Evolutionary conservation across 306 rosid genomes (phyloP).

Genomic region (Citrullus colocynthis): DNA sequence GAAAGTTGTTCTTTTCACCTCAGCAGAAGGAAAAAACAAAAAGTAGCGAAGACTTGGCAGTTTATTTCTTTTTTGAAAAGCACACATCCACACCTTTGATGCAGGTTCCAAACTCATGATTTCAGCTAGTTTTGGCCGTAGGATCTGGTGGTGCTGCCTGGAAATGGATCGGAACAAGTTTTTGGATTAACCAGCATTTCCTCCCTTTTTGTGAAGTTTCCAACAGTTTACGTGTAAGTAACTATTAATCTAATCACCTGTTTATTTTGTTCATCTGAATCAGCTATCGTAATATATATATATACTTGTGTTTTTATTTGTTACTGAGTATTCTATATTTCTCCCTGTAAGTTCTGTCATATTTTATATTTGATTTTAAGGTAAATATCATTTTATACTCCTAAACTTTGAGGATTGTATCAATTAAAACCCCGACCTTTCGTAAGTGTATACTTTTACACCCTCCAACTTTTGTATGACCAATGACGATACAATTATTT

Average conservation of each 20-base stretch:
- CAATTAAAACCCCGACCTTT: too few relatives aligned
- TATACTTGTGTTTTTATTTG: neutral
- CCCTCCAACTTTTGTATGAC: too few relatives aligned
- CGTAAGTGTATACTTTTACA: too few relatives aligned
- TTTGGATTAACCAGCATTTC: neutral
- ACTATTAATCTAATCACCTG: neutral
- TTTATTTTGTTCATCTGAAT: neutral
- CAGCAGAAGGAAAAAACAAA: neutral
- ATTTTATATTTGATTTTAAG: neutral
- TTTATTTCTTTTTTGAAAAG: neutral
- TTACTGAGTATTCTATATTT: neutral
- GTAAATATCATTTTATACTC: too few relatives aligned
- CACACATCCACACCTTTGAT: neutral
- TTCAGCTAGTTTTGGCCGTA: conserved; percentile 2
- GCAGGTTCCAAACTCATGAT: neutral
- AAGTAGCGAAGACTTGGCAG: neutral
- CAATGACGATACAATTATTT: too few relatives aligned
- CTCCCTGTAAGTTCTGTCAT: neutral
- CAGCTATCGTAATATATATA: neutral
- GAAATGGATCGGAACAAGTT: neutral
- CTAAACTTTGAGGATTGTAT: too few relatives aligned
- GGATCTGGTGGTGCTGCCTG: neutral
- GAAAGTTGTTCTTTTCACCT: neutral
- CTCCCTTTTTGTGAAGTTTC: neutral
- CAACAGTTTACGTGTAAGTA: neutral